Percentiles rank a stretch among this genome's conserved stretches.
phyloP scores from a whole-genome alignment of 306 rosid species.

The Hippophae tibetana region DNA sequence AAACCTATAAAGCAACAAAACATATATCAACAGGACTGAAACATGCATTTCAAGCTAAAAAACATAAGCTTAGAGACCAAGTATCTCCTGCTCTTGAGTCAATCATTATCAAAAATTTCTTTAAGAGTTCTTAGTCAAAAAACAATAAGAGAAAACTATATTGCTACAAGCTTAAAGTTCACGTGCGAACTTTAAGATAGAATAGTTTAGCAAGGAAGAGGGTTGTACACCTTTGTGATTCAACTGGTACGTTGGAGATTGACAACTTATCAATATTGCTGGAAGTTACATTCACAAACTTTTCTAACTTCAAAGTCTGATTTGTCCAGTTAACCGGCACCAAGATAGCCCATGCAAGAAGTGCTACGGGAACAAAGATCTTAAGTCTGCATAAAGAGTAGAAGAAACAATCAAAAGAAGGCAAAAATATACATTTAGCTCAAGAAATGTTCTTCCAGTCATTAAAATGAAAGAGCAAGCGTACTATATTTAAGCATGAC shows the following conservation, averaged over 20 bases:
- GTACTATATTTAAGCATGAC: too few relatives aligned
- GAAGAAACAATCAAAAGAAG: not conserved
- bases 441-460: constrained; percentile 1
- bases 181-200: not conserved
- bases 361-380: constrained; percentile 84
- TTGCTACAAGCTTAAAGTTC: not conserved
- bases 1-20: constrained; percentile 38
- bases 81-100: too few relatives aligned
- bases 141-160: too few relatives aligned
- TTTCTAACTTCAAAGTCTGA: constrained; percentile 15
- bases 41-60: too few relatives aligned
- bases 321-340: constrained; percentile 80
- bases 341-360: constrained; percentile 70
- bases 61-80: too few relatives aligned
- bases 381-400: constrained; percentile 57
- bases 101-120: too few relatives aligned
- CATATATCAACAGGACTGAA: too few relatives aligned
- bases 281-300: constrained; percentile 44
- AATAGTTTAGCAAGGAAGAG: constrained; percentile 10
- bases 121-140: too few relatives aligned
- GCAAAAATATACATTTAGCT: not conserved
- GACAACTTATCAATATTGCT: constrained; percentile 83
- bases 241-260: constrained; percentile 46
- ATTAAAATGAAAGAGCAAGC: not conserved
- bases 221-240: constrained; percentile 53